Base-by-base conservation (phyloP, 495 filamentous ascomycete species). In the Staphylotrichum longicolle region DNA sequence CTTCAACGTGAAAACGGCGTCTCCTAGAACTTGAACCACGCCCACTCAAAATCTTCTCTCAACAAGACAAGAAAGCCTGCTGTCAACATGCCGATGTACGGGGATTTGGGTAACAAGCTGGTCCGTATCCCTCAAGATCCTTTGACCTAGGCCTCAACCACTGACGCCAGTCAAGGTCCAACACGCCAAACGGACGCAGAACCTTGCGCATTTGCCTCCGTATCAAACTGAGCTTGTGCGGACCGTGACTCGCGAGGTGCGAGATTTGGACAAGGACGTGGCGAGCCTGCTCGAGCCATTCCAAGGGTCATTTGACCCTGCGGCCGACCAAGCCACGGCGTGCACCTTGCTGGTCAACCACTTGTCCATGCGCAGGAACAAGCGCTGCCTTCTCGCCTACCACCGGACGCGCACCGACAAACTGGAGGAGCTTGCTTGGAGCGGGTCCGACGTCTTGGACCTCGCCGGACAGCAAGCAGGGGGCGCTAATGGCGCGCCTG, bases 101-200 rank as follows among this genome's bases (percentile, higher is more conserved):
- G 93, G 63, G 93, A 97, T 70, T 77, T 91, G 42, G 91, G 89
- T 40, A 91, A 91, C 70, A 97, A 96, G 74, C 72, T 93, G 69
- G 88, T 91, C 73, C 20, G 78, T 74, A 58, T 40, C 12, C 4
- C 0, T 2, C 12, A 12, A 37, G 5, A 44, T 58, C 70, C 54
- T 63, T 61, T 35, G 33, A 41, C 53, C 32, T 54, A 48, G 7
- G 35, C 3, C 27, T 54, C 58, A 51, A 34, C 15, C 53, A 54
- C 68, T 67, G 51, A 66, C 65, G 68, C 60, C 65, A 4, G 12
- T n/a, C 58, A 67, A 97, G 93, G 91, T 93, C 65, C 91, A 94
- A 83, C 91, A 99, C 77, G 95, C 93, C 72, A 98, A 98, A 81
- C 85, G 95, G 65, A 97, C 92, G 42, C 91, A 95, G 77, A 85